A percentile compares a stretch with the other conserved stretches of the same genome.
Conservation (phyloP, 208 protist species). For the Lotmaria passim region DNA sequence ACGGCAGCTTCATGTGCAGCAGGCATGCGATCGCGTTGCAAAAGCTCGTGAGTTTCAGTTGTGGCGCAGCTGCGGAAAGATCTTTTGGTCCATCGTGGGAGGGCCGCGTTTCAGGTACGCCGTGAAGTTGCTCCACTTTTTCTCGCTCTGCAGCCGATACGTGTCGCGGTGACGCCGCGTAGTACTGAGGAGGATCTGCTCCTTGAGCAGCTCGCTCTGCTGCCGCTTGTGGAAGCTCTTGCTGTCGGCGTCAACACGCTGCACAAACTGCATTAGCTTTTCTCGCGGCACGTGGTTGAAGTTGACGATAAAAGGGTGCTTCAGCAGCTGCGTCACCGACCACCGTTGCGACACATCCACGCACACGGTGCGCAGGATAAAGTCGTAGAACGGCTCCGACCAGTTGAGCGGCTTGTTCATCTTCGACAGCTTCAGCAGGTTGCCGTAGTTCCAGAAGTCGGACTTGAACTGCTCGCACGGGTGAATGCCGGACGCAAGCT, state of each 20-base stretch:
- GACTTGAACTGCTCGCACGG: slow-evolving; percentile 87
- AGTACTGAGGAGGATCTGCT: slow-evolving; percentile 82
- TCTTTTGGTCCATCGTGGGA: slow-evolving; percentile 61
- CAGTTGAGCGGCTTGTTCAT: slow-evolving; percentile 88
- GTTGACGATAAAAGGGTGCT: slow-evolving; percentile 82
- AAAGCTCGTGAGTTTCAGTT: neutral
- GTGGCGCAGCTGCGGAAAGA: slow-evolving; percentile 65
- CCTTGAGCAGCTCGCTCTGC: slow-evolving; percentile 70
- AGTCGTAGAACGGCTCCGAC: slow-evolving; percentile 77
- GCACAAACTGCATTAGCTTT: slow-evolving; percentile 83
- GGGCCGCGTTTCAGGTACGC: slow-evolving; percentile 69
- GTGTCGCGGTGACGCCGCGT: slow-evolving; percentile 55
- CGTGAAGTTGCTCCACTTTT: slow-evolving; percentile 72
- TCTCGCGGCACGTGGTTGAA: slow-evolving; percentile 61
- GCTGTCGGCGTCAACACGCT: slow-evolving; percentile 70
- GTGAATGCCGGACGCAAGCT: slow-evolving; percentile 77
- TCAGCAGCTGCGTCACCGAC: slow-evolving; percentile 66
- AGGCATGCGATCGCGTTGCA: neutral
- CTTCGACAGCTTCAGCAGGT: slow-evolving; percentile 65
- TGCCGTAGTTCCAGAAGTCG: slow-evolving; percentile 88
- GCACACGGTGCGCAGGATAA: slow-evolving; percentile 72
- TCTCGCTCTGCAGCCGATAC: slow-evolving; percentile 67
- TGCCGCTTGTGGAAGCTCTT: slow-evolving; percentile 69
- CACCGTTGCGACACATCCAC: slow-evolving; percentile 56
- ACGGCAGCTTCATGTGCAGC: too few species aligned